These are phyloP conservation scores for Sporothrix schenckii DNA, from an alignment of 2,329 filamentous ascomycete species.

Conservation along the genomic window DNA sequence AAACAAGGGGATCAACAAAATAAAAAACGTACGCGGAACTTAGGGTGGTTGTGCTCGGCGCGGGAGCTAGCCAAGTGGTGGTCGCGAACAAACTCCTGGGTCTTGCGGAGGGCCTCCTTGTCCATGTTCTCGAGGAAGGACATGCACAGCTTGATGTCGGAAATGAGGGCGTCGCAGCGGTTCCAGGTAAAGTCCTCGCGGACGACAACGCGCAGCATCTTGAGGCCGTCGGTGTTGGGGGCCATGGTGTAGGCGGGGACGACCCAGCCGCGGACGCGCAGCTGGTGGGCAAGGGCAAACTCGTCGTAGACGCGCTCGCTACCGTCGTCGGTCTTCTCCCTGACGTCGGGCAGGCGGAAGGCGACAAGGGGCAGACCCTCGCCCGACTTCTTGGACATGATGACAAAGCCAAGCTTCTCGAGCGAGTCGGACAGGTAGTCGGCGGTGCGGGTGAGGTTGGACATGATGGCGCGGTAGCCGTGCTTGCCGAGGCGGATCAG, in stretches of 20 bases:
- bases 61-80: slow-evolving; percentile 59
- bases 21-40: slow-evolving; percentile 51
- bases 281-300: slow-evolving; percentile 79
- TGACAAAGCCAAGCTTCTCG: slow-evolving; percentile 75
- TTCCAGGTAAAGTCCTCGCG: slow-evolving; percentile 87
- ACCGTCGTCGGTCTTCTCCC: slow-evolving; percentile 39
- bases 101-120: slow-evolving; percentile 67
- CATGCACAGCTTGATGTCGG: slow-evolving; percentile 77
- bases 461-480: slow-evolving; percentile 91
- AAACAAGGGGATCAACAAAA: slow-evolving; percentile 1
- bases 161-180: slow-evolving; percentile 76
- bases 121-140: slow-evolving; percentile 75
- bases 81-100: slow-evolving; percentile 65
- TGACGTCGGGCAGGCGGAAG: slow-evolving; percentile 67
- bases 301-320: slow-evolving; percentile 69
- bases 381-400: slow-evolving; percentile 81
- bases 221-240: slow-evolving; percentile 77
- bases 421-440: slow-evolving; percentile 82
- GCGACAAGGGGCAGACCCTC: slow-evolving; percentile 85
- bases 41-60: slow-evolving; percentile 55
- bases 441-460: slow-evolving; percentile 84
- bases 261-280: slow-evolving; percentile 87
- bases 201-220: slow-evolving; percentile 90
- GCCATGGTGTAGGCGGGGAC: slow-evolving; percentile 98
- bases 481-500: slow-evolving; percentile 91